Evolutionary conservation across 2,329 filamentous ascomycete species (phyloP).

Genomic region (Tolypocladium ophioglossoides): DNA sequence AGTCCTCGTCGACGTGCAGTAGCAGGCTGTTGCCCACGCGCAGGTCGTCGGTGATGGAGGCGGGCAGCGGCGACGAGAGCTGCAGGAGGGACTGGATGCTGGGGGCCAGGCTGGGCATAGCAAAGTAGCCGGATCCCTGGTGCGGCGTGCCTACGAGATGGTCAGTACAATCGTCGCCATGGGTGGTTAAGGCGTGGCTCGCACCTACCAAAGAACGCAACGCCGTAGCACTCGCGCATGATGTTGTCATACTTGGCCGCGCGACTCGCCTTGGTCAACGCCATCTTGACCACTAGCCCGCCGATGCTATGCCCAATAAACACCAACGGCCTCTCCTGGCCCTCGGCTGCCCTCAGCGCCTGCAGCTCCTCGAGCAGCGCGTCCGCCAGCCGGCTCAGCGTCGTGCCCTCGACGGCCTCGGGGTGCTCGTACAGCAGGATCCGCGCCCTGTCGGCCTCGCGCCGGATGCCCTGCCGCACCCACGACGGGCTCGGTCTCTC

Average conservation of each 20-base stretch:
- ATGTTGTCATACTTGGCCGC: slow-evolving; percentile 29
- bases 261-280: slow-evolving; percentile 36
- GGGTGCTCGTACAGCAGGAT: slow-evolving; percentile 43
- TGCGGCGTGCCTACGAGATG: slow-evolving; percentile 41
- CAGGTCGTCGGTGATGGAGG: slow-evolving; percentile 38
- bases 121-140: slow-evolving; percentile 52
- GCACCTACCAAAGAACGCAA: slow-evolving; percentile 46
- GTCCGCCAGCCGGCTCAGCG: slow-evolving; percentile 32
- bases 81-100: slow-evolving; percentile 43
- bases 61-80: slow-evolving; percentile 38
- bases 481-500: slow-evolving; percentile 29
- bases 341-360: slow-evolving; percentile 20
- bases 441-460: slow-evolving; percentile 34
- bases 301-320: slow-evolving; percentile 53
- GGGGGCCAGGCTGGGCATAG: slow-evolving; percentile 42
- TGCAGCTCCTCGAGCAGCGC: slow-evolving; percentile 34
- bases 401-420: slow-evolving; percentile 26
- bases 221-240: slow-evolving; percentile 46
- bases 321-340: slow-evolving; percentile 38
- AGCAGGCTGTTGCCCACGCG: slow-evolving; percentile 39
- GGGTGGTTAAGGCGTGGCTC: neutral
- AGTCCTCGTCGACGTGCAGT: slow-evolving; percentile 40
- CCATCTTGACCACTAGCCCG: slow-evolving; percentile 48
- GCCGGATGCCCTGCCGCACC: slow-evolving; percentile 41
- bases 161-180: neutral